phyloP scores from a whole-genome alignment of 441 rosid species.

The Erodium moschatum region DNA sequence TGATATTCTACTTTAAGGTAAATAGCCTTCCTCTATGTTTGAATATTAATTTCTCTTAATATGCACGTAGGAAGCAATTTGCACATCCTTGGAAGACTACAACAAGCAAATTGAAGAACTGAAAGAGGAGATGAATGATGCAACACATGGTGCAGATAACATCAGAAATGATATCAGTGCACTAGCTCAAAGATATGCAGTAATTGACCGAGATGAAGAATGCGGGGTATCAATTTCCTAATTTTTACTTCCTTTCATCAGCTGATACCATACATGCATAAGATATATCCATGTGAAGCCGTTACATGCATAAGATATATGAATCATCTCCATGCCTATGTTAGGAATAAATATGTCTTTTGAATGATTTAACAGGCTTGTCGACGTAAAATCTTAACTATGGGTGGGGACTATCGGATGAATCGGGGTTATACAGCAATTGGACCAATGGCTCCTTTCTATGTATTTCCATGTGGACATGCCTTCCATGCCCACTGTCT shows the following conservation, averaged over 20 bases:
- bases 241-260: constrained; percentile 7
- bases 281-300: too few species aligned
- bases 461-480: constrained; percentile 92
- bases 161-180: constrained; percentile 94
- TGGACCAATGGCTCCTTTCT: constrained; percentile 89
- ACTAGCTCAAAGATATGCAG: constrained; percentile 94
- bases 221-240: constrained; percentile 72
- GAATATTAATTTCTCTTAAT: constrained; percentile 12
- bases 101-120: constrained; percentile 87
- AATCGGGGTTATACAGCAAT: constrained; percentile 58
- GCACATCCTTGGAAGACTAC: constrained; percentile 95
- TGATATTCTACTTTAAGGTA: neutral
- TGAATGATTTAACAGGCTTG: constrained; percentile 49
- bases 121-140: constrained; percentile 97
- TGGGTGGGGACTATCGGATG: constrained; percentile 58
- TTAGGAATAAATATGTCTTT: neutral
- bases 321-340: constrained; percentile 7
- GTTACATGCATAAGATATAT: neutral
- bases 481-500: constrained; percentile 85
- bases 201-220: constrained; percentile 81
- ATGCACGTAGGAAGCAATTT: constrained; percentile 77
- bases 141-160: constrained; percentile 98
- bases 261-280: neutral
- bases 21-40: constrained; percentile 8
- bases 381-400: constrained; percentile 64